Base-by-base conservation (phyloP, 2,329 filamentous ascomycete genomes). In the Thelonectria discophora region DNA sequence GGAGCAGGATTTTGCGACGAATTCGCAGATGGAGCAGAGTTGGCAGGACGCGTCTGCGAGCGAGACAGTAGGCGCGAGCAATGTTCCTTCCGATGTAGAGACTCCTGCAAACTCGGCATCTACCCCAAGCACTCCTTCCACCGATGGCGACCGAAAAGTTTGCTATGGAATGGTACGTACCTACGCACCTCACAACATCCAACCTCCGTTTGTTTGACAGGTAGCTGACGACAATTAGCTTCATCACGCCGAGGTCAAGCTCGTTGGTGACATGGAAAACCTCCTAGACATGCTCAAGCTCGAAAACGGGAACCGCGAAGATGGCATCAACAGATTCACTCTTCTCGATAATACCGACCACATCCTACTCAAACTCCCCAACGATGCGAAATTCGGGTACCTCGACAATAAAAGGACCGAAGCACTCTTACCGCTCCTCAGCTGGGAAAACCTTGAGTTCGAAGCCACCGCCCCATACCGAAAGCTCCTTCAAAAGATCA, bases 401-500 rank as follows among this genome's bases (percentile, higher is more conserved):
- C 57, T 27, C 3, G 11, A 43, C 7, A 51, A 34, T 13, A 10
- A 55, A 3, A 45, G 43, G 24, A 59, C 50, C 3, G 49, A 59
- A 13, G 57, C 42, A 3, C 57, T 59, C 18, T 43, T 15, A 5
- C 9, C 13, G 3, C 47, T 60, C 13, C 42, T 60, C 1, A 1
- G 3, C 3, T 20, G 46, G 15, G 42, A 52, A 7, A 12, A 12
- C 3, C 43, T 65, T 2, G 46, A 61, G 15, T 54, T 70, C 17
- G 65, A 69, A 8, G 63, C 63, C 0, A 24, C 65, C 2, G 63
- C 40, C 1, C 20, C 30, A 10, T 45, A 53, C 5, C 15, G 10
- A 1, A 17, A 21, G 3, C 65, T 77, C 1, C 62, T 64, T 8
- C 66, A 73, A 1, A 65, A 60, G 17, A 74, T 77, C 13, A 55